phyloP scores from a whole-genome alignment of 1,284 basidiomycete species.

The Papiliotrema flavescens region DNA sequence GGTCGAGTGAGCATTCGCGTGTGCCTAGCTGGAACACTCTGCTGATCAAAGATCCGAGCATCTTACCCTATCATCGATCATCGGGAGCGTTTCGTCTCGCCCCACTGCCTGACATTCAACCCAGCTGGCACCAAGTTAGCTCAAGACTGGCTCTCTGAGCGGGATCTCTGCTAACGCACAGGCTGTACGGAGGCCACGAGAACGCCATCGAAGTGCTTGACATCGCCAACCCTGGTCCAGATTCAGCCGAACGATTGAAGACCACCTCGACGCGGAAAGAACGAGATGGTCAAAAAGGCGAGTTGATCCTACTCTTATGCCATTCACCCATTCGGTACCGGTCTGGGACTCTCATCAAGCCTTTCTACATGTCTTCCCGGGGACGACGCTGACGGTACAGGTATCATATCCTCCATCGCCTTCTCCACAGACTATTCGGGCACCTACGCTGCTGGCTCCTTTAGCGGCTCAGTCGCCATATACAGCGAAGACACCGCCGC shows the following conservation, averaged over 20 bases:
- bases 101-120: constrained; percentile 77
- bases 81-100: constrained; percentile 77
- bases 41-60: constrained; percentile 64
- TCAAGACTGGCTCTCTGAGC: neutral
- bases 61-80: constrained; percentile 89
- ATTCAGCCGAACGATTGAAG: constrained; percentile 59
- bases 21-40: neutral
- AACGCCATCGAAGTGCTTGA: constrained; percentile 87
- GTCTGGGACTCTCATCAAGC: no score
- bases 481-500: constrained; percentile 63
- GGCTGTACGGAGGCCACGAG: constrained; percentile 85
- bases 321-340: no score
- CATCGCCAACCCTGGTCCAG: constrained; percentile 49
- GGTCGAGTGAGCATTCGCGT: constrained; percentile 69
- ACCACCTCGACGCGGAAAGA: constrained; percentile 74
- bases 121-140: constrained; percentile 60
- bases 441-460: constrained; percentile 65
- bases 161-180: constrained; percentile 36
- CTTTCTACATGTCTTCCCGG: neutral
- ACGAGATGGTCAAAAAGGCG: constrained; percentile 79
- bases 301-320: constrained; percentile 2
- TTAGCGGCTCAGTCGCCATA: constrained; percentile 63
- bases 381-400: constrained; percentile 48
- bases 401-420: constrained; percentile 76
- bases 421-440: constrained; percentile 68